Evolutionary conservation across 2,329 filamentous ascomycete species (phyloP).

Genomic region (Diaporthe capsici): DNA sequence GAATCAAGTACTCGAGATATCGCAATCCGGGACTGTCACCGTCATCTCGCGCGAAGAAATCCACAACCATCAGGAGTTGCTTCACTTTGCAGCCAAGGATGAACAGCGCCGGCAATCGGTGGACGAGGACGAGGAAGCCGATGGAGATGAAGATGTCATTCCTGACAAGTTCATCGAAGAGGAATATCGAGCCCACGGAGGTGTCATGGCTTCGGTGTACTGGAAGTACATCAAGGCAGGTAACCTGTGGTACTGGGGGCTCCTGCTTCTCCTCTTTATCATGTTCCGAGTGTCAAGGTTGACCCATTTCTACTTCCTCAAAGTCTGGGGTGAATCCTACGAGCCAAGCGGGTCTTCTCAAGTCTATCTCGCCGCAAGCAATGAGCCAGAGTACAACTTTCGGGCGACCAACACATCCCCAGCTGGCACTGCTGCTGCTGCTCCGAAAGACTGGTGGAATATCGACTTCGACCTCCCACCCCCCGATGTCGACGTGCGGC

Average conservation of each 20-base stretch:
- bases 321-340: constrained; percentile 89
- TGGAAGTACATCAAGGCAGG: constrained; percentile 90
- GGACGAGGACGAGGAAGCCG: constrained; percentile 44
- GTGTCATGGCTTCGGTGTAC: constrained; percentile 82
- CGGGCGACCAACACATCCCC: background rate
- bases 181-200: constrained; percentile 80
- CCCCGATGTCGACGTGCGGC: constrained; percentile 75
- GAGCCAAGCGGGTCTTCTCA: constrained; percentile 48
- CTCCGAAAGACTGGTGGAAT: constrained; percentile 46
- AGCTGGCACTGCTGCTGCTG: constrained; percentile 25
- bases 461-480: constrained; percentile 68
- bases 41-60: constrained; percentile 43
- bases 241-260: constrained; percentile 78
- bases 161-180: constrained; percentile 82
- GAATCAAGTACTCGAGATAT: constrained; percentile 80
- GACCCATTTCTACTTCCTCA: constrained; percentile 83
- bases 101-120: constrained; percentile 52
- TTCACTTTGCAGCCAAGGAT: constrained; percentile 51
- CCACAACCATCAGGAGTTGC: constrained; percentile 58
- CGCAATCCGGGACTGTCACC: constrained; percentile 55
- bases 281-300: constrained; percentile 76
- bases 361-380: constrained; percentile 35
- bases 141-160: constrained; percentile 51
- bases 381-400: constrained; percentile 24
- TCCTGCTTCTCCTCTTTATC: constrained; percentile 74